These are phyloP conservation scores for Monilinia vaccinii-corymbosi DNA, from an alignment of 2,329 filamentous ascomycete genomes.

Conservation along the genomic window DNA sequence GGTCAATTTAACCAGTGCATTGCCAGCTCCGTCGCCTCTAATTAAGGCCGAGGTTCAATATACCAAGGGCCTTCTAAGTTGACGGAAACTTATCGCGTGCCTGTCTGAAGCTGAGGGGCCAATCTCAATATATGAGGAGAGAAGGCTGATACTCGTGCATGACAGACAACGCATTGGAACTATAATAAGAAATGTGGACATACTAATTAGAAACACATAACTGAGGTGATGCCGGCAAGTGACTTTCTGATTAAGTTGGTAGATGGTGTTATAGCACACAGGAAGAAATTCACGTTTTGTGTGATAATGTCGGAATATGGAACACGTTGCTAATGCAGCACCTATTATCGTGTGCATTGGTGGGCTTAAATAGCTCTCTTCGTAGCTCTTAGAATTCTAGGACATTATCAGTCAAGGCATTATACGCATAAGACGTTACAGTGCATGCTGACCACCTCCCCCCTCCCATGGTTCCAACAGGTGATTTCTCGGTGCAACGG, in stretches of 20 bases:
- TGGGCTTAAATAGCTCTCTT: too few relatives aligned
- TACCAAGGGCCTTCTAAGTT: not conserved
- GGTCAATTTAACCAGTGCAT: not conserved
- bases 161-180: not conserved
- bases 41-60: not conserved
- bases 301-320: not conserved
- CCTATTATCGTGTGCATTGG: too few relatives aligned
- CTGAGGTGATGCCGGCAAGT: not conserved
- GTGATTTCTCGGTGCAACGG: not conserved
- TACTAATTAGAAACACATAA: not conserved
- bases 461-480: too few relatives aligned
- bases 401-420: too few relatives aligned
- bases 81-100: not conserved
- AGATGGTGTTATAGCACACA: not conserved
- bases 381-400: too few relatives aligned
- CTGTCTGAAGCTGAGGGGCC: not conserved
- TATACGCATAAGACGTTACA: too few relatives aligned
- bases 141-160: not conserved
- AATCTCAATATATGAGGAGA: not conserved
- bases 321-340: too few relatives aligned
- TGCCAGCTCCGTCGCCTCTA: not conserved
- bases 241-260: not conserved
- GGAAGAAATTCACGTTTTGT: not conserved
- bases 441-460: too few relatives aligned
- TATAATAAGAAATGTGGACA: not conserved